Percentiles rank a stretch among this genome's conserved stretches.
Evolutionary conservation across 2,329 filamentous ascomycete species (phyloP).

Genomic region (Pseudomassariella vexata): DNA sequence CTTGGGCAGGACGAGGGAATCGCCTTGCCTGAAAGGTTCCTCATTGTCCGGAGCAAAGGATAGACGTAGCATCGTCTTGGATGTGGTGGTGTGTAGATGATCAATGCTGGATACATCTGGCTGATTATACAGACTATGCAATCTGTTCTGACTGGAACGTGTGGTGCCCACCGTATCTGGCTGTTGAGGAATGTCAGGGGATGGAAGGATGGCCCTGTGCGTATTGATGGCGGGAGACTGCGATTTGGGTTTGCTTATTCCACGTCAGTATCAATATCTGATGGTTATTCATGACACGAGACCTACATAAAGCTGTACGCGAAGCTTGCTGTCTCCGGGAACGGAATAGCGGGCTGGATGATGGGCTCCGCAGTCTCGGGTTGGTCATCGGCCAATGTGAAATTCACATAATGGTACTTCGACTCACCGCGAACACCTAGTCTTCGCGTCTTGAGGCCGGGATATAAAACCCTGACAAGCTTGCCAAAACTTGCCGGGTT

Average conservation of each 20-base stretch:
- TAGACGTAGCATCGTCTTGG: slow-evolving; percentile 54
- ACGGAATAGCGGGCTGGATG: slow-evolving; percentile 39
- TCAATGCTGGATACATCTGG: slow-evolving; percentile 51
- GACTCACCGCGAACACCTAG: slow-evolving; percentile 93
- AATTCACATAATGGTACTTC: slow-evolving; percentile 91
- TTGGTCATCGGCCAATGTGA: slow-evolving; percentile 53
- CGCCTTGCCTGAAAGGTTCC: slow-evolving; percentile 54
- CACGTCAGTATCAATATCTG: slow-evolving; percentile 14
- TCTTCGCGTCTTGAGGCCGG: slow-evolving; percentile 85
- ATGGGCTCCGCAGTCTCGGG: slow-evolving; percentile 40
- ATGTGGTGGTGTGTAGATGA: slow-evolving; percentile 49
- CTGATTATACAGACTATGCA: slow-evolving; percentile 54
- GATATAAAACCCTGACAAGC: slow-evolving; percentile 91
- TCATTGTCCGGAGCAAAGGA: slow-evolving; percentile 56
- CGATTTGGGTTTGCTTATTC: slow-evolving; percentile 27
- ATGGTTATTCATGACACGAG: neutral
- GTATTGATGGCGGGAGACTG: slow-evolving; percentile 17
- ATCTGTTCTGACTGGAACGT: slow-evolving; percentile 23
- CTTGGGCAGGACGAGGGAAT: slow-evolving; percentile 73
- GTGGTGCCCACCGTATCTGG: slow-evolving; percentile 18
- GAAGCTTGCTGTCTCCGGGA: slow-evolving; percentile 42
- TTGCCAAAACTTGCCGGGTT: slow-evolving; percentile 98
- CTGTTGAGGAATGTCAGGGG: slow-evolving; percentile 29
- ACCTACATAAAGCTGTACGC: slow-evolving; percentile 46
- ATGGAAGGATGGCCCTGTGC: slow-evolving; percentile 24